Evolutionary conservation across 139 green algal species (phyloP).

Genomic region (Chlamydomonas eustigma): DNA sequence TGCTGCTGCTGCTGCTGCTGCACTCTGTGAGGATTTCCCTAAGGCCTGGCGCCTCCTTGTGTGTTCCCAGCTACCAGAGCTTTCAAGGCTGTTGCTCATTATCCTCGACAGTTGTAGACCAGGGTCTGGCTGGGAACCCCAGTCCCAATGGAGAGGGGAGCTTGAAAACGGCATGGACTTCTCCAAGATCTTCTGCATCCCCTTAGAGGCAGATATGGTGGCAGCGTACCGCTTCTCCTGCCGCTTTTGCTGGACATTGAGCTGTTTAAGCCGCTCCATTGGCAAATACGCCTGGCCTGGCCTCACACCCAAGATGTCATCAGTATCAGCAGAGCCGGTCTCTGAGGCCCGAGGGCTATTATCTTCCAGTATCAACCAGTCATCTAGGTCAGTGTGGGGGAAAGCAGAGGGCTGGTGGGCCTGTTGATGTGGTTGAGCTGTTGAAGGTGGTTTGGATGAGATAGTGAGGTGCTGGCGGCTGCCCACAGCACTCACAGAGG

Average conservation of each 20-base stretch:
- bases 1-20: background rate
- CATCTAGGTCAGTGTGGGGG: background rate
- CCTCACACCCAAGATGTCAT: background rate
- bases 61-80: background rate
- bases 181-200: background rate
- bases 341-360: background rate
- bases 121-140: background rate
- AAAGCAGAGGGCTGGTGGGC: background rate
- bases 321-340: background rate
- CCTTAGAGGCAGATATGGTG: background rate
- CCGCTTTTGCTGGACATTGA: background rate
- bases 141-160: background rate
- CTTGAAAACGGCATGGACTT: background rate
- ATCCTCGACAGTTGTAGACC: too few relatives aligned
- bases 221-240: background rate
- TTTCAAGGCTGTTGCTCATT: background rate
- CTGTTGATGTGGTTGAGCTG: too few relatives aligned
- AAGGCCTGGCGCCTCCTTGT: too few relatives aligned
- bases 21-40: too few relatives aligned
- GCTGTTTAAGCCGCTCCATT: background rate
- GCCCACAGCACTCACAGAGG: too few relatives aligned
- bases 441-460: background rate
- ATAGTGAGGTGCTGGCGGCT: too few relatives aligned
- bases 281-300: background rate
- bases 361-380: background rate